Evolutionary conservation across 257 asterid genomes (phyloP), one percentile per base, ranked within the genome.

Genomic region (Plantago ovata): DNA sequence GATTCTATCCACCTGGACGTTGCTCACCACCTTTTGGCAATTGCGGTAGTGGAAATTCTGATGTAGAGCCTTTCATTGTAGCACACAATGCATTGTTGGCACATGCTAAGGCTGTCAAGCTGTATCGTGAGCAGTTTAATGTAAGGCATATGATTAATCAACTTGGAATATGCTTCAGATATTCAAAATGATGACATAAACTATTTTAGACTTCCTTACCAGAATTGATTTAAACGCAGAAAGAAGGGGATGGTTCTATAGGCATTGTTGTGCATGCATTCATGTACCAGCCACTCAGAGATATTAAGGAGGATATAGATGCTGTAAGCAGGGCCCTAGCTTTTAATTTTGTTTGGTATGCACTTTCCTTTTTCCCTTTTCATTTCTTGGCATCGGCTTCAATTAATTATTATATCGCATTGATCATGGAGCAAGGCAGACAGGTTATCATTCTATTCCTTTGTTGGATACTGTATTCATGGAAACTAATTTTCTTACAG

Each of bases 11-110:
- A 2, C 94, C 96, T 15, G 78, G 64, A 59, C 95, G 65, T 21
- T 87, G 98, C 51, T 79, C 98, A 7, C 77, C 70, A 4, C 95
- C 95, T 33, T 90, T 84, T 62, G 95, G 96, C 15, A 51, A 74
- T 38, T 87, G 96, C 63, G 58, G 73, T 2, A 20, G 42, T 63
- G 97, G 96, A 24, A 84, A 84, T 71, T 82, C 94, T 9, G 96
- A 90, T 51, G 65, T 74, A 1, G 95, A 86, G 75, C 95, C 97
- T 63, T 72, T 89, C 64, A 56, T 74, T 50, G 79, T 69, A 1
- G 62, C 32, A 57, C 95, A 86, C 67, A 81, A 86, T 53, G 77
- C 79, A 89, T 45, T 89, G 57, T 52, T 86, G 69, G 95, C 79
- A 20, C 97, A 89, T 72, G 89, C 87, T 60, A 86, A 71, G 65